These are phyloP conservation scores for Lactifluus hygrophoroides DNA, from an alignment of 768 basidiomycete species.

Conservation along the genomic window DNA sequence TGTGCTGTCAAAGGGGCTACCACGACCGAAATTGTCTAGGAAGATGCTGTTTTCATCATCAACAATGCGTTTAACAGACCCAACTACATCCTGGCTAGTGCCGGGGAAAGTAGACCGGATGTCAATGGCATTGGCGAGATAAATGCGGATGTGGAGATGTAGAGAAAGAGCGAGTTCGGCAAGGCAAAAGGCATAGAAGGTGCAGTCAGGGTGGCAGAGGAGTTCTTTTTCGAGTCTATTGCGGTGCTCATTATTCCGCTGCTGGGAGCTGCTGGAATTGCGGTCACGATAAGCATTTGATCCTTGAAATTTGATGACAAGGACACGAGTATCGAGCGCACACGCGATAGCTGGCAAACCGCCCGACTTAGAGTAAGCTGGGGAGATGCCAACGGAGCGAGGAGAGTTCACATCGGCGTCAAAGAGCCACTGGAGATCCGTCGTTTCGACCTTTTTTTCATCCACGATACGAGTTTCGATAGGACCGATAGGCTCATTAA, in stretches of 20 bases:
- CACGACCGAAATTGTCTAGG: slow-evolving; percentile 21
- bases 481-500: slow-evolving; percentile 23
- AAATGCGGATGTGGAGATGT: slow-evolving; percentile 34
- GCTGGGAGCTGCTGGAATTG: not conserved
- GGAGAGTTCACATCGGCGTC: slow-evolving; percentile 16
- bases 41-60: slow-evolving; percentile 15
- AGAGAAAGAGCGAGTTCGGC: slow-evolving; percentile 42
- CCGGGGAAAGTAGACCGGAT: slow-evolving; percentile 44
- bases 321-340: slow-evolving; percentile 27
- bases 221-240: slow-evolving; percentile 33
- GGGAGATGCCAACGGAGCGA: slow-evolving; percentile 39
- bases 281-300: not conserved
- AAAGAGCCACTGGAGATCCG: slow-evolving; percentile 18
- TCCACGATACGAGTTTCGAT: slow-evolving; percentile 22
- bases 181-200: slow-evolving; percentile 48
- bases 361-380: slow-evolving; percentile 38
- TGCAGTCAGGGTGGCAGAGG: slow-evolving; percentile 37
- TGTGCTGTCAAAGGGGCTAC: slow-evolving; percentile 18
- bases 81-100: slow-evolving; percentile 32
- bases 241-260: slow-evolving; percentile 20
- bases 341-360: slow-evolving; percentile 40
- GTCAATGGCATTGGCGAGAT: slow-evolving; percentile 43
- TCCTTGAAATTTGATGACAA: slow-evolving; percentile 22
- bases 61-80: slow-evolving; percentile 31
- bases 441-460: slow-evolving; percentile 21